Base-by-base conservation (phyloP, 2,329 filamentous ascomycete genomes). In the Xenosphaeropsis pyriputrescens region DNA sequence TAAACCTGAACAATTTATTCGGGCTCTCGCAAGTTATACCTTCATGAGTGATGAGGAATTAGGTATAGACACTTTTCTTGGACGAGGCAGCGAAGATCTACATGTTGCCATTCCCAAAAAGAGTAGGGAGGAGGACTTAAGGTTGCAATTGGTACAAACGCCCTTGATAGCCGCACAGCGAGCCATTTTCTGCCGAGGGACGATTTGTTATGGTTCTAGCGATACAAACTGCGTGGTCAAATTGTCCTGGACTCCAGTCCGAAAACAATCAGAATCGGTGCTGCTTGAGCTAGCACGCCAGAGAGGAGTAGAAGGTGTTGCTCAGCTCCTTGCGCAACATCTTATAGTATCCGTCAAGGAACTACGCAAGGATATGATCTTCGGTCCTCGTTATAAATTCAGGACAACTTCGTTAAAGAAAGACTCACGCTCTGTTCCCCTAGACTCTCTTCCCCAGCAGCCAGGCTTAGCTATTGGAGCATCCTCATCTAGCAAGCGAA, bases 11-110 rank as follows among this genome's bases (percentile, higher is more conserved):
- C 45, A 34, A 32, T 56, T 57, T 32, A 42, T 56, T 32, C 44
- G 41, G 36, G 39, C 50, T 29, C 41, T 56, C 39, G 36, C 44
- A 18, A 45, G 51, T 13, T 58, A 58, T 43, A 32, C 40, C 12
- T 41, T 56, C 38, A 57, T 57, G 49, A 46, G 29, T 18, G 50
- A 54, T 15, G 44, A 52, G 33, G 52, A 56, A 41, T 45, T 56
- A 12, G 47, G 53, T 16, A 42, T 56, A 12, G 47, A 57, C 32
- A 52, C 45, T n/a, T 56, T 55, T 35, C 50, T 41, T 30, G 38
- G 44, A 32, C 30, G 32, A 42, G 34, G 50, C 32, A 41, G 37
- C 29, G 22, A 36, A 12, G 36, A 39, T 30, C n/a, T 35, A 17
- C 18, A 35, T 9, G 15, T 29, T n/a, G 29, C n/a, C 29, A 29